These are phyloP conservation scores for Arxiozyma bovina DNA, from an alignment of 1,139 yeast genomes.

Conservation along the genomic window DNA sequence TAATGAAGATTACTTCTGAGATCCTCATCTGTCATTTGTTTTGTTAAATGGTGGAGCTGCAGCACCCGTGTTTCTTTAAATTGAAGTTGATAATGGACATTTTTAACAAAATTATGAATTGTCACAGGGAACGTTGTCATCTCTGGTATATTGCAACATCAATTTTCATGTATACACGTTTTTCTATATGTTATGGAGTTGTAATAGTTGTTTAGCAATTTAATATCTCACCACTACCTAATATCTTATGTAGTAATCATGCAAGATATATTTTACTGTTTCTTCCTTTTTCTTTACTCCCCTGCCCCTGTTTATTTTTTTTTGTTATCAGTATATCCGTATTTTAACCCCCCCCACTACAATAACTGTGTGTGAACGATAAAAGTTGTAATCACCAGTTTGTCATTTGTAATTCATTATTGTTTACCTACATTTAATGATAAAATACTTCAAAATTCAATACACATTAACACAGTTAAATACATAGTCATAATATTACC, in stretches of 20 bases:
- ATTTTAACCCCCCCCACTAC: background rate
- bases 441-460: no score
- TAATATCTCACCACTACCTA: background rate
- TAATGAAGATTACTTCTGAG: background rate
- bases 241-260: background rate
- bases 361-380: no score
- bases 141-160: background rate
- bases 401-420: no score
- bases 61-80: background rate
- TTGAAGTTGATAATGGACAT: background rate
- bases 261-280: background rate
- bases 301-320: background rate
- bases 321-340: background rate
- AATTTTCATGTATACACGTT: background rate
- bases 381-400: background rate
- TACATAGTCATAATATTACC: no score
- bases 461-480: no score
- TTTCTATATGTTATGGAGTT: background rate
- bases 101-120: background rate
- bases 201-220: background rate
- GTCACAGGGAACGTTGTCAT: background rate
- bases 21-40: background rate
- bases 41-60: background rate
- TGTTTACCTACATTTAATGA: no score
- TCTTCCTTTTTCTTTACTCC: no score